Percentiles rank a stretch among this genome's conserved stretches.
These are phyloP conservation scores for Selaginella tamariscina DNA, from an alignment of 75 land plant species.

Conservation along the genomic window DNA sequence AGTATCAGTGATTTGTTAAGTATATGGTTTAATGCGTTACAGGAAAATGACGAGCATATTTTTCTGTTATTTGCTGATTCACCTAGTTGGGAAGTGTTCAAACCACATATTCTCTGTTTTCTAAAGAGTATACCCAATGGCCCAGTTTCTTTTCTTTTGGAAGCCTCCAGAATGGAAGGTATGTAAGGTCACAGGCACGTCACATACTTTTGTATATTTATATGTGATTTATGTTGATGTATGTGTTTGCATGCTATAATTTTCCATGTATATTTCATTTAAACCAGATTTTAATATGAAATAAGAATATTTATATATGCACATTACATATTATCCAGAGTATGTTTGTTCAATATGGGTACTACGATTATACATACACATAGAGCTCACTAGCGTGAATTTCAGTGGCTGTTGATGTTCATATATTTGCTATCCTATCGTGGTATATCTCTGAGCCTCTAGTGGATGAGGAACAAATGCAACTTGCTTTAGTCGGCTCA, in stretches of 20 bases:
- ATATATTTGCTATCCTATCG: not conserved
- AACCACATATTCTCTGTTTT: conserved; percentile 30
- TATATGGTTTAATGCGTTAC: not conserved
- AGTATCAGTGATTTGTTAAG: not conserved
- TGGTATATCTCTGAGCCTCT: conserved; percentile 7
- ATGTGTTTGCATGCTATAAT: no score
- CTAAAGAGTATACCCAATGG: not conserved
- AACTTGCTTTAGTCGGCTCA: not conserved
- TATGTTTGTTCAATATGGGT: no score
- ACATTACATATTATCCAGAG: no score
- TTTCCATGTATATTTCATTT: no score
- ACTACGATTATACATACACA: no score
- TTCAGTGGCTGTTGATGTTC: not conserved
- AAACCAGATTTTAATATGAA: no score
- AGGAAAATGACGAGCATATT: conserved; percentile 23
- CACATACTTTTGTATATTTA: no score
- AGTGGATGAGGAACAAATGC: not conserved
- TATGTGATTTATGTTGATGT: not conserved
- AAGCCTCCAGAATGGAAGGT: not conserved
- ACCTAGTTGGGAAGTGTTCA: conserved; percentile 27
- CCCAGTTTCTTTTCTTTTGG: conserved; percentile 8
- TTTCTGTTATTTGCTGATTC: conserved; percentile 45
- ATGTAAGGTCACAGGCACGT: no score
- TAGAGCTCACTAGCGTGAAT: not conserved
- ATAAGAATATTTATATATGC: no score